A percentile compares a stretch with the other conserved stretches of the same genome.
These are phyloP conservation scores for Daldinia loculata DNA, from an alignment of 495 filamentous ascomycete species.

Conservation along the genomic window DNA sequence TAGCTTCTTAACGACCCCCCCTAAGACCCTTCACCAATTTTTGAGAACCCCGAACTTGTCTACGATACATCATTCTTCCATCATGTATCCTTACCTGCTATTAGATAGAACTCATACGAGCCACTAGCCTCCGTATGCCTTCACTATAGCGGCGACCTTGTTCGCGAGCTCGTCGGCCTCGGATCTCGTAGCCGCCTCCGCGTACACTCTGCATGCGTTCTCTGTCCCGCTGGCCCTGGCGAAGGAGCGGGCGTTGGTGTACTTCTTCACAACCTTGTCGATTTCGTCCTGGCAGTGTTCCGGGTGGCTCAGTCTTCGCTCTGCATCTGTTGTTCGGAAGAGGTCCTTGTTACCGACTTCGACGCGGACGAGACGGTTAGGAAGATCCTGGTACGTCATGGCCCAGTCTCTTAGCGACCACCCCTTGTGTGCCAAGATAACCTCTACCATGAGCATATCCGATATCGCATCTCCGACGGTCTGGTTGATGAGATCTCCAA, in stretches of 20 bases:
- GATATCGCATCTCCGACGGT: constrained; percentile 95
- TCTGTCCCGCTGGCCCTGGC: constrained; percentile 94
- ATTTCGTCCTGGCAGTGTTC: constrained; percentile 82
- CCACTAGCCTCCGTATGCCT: constrained; percentile 43
- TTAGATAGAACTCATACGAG: neutral
- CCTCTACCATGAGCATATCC: constrained; percentile 94
- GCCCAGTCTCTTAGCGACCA: constrained; percentile 94
- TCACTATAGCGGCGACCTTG: constrained; percentile 79
- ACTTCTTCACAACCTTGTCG: constrained; percentile 86
- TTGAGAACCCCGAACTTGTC: neutral
- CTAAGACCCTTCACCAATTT: constrained; percentile 1
- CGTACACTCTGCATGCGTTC: constrained; percentile 95
- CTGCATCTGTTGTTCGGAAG: constrained; percentile 90
- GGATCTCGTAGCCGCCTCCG: constrained; percentile 86
- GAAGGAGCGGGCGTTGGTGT: constrained; percentile 88
- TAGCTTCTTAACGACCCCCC: constrained; percentile 6
- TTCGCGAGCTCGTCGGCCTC: constrained; percentile 88
- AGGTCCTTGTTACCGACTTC: constrained; percentile 86
- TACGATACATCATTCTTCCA: neutral
- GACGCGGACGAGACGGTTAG: constrained; percentile 91
- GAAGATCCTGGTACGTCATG: constrained; percentile 91
- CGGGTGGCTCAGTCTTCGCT: constrained; percentile 84
- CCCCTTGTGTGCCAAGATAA: constrained; percentile 92
- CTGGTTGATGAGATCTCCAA: constrained; percentile 94
- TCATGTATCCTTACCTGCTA: constrained; percentile 1